Percentiles rank a stretch among this genome's conserved stretches.
Evolutionary conservation across 1,284 basidiomycete species (phyloP).

Genomic region (Nidula niveotomentosa): DNA sequence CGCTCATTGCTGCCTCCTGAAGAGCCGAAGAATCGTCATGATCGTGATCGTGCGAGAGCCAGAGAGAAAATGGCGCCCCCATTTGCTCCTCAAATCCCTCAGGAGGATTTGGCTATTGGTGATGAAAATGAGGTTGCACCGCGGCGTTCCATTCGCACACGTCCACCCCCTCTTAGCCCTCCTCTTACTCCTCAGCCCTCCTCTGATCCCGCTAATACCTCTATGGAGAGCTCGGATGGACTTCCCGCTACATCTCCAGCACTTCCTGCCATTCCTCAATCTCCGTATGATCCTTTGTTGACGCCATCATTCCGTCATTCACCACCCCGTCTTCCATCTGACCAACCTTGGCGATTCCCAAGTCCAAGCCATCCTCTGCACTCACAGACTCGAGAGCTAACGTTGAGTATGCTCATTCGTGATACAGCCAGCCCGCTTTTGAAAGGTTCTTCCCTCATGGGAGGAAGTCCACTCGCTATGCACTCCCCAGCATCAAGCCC

Average conservation of each 20-base stretch:
- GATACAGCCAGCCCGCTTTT: slow-evolving; percentile 33
- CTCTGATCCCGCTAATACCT: slow-evolving; percentile 20
- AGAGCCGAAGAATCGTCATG: slow-evolving; percentile 10
- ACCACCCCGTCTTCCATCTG: slow-evolving; percentile 63
- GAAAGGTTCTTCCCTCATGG: slow-evolving; percentile 20
- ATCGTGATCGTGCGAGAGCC: slow-evolving; percentile 15
- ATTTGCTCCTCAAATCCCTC: slow-evolving; percentile 13
- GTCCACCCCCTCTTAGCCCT: slow-evolving; percentile 28
- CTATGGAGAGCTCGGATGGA: slow-evolving; percentile 20
- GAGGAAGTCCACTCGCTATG: slow-evolving; percentile 20
- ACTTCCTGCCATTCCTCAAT: slow-evolving; percentile 46
- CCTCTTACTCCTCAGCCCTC: neutral
- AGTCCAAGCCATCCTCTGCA: slow-evolving; percentile 72
- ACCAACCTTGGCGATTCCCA: slow-evolving; percentile 76
- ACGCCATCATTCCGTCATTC: slow-evolving; percentile 77
- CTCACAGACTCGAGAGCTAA: slow-evolving; percentile 59
- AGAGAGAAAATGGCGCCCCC: slow-evolving; percentile 4
- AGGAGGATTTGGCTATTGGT: slow-evolving; percentile 15
- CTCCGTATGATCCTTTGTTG: slow-evolving; percentile 69
- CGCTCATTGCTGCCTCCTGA: slow-evolving; percentile 28
- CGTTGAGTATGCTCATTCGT: slow-evolving; percentile 55
- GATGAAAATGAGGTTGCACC: slow-evolving; percentile 3
- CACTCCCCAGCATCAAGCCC: slow-evolving; percentile 21
- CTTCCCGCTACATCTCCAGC: slow-evolving; percentile 18
- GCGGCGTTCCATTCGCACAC: slow-evolving; percentile 2